phyloP scores from a whole-genome alignment of 2,329 filamentous ascomycete genomes.

The Xylariaceae sp. region DNA sequence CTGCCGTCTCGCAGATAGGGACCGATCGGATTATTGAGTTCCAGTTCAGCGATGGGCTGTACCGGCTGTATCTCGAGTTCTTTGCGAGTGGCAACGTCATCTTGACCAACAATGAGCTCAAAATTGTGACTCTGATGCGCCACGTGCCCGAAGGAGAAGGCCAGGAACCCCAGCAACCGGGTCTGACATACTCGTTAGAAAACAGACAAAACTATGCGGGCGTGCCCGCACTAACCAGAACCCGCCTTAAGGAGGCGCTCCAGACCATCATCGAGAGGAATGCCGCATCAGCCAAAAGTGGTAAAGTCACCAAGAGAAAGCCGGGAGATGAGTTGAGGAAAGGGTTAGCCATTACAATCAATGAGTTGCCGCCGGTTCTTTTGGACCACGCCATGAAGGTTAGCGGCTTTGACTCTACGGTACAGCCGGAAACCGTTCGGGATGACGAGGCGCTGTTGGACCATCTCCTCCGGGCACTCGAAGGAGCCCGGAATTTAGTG shows the following conservation, averaged over 20 bases:
- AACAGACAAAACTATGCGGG: slow-evolving; percentile 79
- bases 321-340: slow-evolving; percentile 70
- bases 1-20: slow-evolving; percentile 75
- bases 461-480: slow-evolving; percentile 61
- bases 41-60: slow-evolving; percentile 85
- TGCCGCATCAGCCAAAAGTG: slow-evolving; percentile 42
- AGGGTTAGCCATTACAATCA: slow-evolving; percentile 75
- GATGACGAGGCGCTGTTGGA: slow-evolving; percentile 59
- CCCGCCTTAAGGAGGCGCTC: slow-evolving; percentile 65
- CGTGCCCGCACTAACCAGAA: slow-evolving; percentile 67
- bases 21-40: slow-evolving; percentile 92
- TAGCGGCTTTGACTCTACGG: slow-evolving; percentile 62
- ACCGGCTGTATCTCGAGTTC: slow-evolving; percentile 86
- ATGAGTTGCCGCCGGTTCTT: slow-evolving; percentile 80
- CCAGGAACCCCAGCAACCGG: slow-evolving; percentile 76
- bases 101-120: slow-evolving; percentile 77
- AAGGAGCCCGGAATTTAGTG: slow-evolving; percentile 65
- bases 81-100: slow-evolving; percentile 95
- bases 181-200: slow-evolving; percentile 71
- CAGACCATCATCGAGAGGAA: slow-evolving; percentile 59
- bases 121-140: slow-evolving; percentile 74
- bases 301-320: slow-evolving; percentile 69
- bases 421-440: slow-evolving; percentile 65
- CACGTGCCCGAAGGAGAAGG: slow-evolving; percentile 75
- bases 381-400: slow-evolving; percentile 78